Evolutionary conservation across 2,329 filamentous ascomycete species (phyloP).

Genomic region (Hymenoscyphus occultus): DNA sequence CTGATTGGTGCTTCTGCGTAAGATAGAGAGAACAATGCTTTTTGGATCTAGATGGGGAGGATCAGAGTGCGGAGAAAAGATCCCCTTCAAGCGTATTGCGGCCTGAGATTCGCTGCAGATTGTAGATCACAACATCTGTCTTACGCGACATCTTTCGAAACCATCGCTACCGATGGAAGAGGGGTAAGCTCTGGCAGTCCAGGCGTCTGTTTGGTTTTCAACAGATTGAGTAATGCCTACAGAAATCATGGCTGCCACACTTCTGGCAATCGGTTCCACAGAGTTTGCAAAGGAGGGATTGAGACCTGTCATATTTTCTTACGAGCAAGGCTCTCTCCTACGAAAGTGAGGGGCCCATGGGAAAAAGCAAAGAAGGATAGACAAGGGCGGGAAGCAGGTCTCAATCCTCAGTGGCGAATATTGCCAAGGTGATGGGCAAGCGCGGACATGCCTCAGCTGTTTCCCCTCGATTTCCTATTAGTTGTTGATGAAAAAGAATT

Average conservation of each 20-base stretch:
- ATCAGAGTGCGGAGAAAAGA: background rate
- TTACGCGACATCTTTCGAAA: background rate
- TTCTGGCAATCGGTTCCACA: background rate
- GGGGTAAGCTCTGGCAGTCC: background rate
- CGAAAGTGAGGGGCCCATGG: background rate
- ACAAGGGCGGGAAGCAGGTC: conserved; percentile 1
- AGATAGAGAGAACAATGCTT: background rate
- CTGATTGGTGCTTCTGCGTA: background rate
- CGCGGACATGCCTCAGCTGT: background rate
- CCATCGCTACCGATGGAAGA: background rate
- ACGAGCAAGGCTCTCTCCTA: background rate
- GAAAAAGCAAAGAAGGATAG: conserved; percentile 4
- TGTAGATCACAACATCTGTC: background rate
- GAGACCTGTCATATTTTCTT: background rate
- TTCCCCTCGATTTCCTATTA: background rate
- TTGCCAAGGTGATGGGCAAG: background rate
- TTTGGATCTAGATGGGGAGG: background rate
- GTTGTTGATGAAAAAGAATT: background rate
- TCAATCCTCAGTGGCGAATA: background rate
- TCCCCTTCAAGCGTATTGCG: background rate
- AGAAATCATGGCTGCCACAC: background rate
- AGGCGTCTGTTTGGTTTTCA: background rate
- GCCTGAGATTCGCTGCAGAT: background rate
- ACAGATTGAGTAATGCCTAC: background rate
- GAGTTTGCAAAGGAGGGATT: background rate